These are phyloP conservation scores for Dactylonectria macrodidyma DNA, from an alignment of 2,329 filamentous ascomycete species.

Conservation along the genomic window DNA sequence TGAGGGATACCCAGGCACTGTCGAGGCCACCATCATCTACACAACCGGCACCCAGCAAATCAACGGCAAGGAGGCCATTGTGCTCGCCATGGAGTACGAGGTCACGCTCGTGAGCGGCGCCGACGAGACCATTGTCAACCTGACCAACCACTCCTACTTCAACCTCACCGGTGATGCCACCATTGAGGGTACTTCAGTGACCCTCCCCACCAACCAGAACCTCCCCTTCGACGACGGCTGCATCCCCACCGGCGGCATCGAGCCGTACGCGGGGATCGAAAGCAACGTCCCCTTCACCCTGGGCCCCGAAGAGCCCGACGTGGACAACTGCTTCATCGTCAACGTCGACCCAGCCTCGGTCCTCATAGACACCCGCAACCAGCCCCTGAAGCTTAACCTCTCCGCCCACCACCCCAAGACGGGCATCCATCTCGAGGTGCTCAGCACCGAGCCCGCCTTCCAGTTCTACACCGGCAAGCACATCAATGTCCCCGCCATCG, in stretches of 20 bases:
- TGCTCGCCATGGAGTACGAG: conserved; percentile 91
- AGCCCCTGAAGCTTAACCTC: conserved; percentile 77
- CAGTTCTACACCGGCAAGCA: conserved; percentile 96
- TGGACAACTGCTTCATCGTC: conserved; percentile 93
- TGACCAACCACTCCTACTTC: conserved; percentile 95
- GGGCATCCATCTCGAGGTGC: conserved; percentile 86
- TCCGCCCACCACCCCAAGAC: conserved; percentile 81
- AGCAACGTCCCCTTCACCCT: conserved; percentile 80
- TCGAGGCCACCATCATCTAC: conserved; percentile 85
- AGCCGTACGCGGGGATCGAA: conserved; percentile 75
- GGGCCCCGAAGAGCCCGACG: conserved; percentile 77
- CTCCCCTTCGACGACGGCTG: conserved; percentile 80
- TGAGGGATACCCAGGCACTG: conserved; percentile 89
- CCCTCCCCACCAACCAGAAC: conserved; percentile 75
- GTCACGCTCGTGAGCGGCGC: conserved; percentile 83
- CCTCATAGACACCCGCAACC: conserved; percentile 75
- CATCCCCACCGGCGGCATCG: conserved; percentile 81
- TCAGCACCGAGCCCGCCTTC: conserved; percentile 95
- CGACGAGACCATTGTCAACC: conserved; percentile 91
- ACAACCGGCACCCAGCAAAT: conserved; percentile 78
- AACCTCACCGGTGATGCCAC: conserved; percentile 70
- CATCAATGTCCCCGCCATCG: conserved; percentile 81
- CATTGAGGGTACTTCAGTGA: conserved; percentile 74
- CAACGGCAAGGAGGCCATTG: conserved; percentile 74
- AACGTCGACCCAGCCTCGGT: conserved; percentile 73